Base-by-base conservation (phyloP, 306 rosid genomes). In the Sicyos edulis region DNA sequence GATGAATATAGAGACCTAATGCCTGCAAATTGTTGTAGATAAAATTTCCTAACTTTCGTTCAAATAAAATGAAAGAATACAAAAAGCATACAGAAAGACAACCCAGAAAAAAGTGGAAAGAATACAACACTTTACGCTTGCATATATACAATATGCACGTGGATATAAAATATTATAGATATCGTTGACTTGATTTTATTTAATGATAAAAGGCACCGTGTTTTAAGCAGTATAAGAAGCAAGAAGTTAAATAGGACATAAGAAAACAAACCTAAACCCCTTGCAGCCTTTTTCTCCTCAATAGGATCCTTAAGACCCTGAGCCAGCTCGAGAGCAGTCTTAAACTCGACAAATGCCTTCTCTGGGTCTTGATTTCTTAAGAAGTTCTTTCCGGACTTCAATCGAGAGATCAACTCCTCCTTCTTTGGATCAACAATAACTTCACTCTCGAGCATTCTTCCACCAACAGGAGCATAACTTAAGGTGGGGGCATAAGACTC, bases 241-340 rank as follows among this genome's bases (percentile, higher is more conserved):
- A 47, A 67, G 42, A 13, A 22, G 54, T 22, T 49, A 45, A 67
- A 34, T 10, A 66, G 32, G 69, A 42, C 49, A 77, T 12, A 10
- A 24, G 10, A 50, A 54, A 51, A 82, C 92, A 67, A 58, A 93
- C 99, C 99, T 87, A 93, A 74, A 67, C 99, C 99, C 79, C 99
- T 86, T 0, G 96, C 96, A 50, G 99, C 99, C 63, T 93, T 93
- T 84, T 93, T 93, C 85, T 91, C 99, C 82, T 88, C 92, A 19
- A 73, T 84, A 59, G 99, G 86, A 81, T 93, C 99, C 47, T 83
- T 78, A 55, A 91, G 61, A 76, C 34, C 79, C 78, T 82, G 91
- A 10, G 97, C 91, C 74, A 93, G 87, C 79, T 87, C 95, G 15
- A 93, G 87, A 15, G 97, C 97, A 14, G 70, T 69, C 81, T 83